phyloP scores from a whole-genome alignment of 768 basidiomycete species.

The Harrya chromipes region DNA sequence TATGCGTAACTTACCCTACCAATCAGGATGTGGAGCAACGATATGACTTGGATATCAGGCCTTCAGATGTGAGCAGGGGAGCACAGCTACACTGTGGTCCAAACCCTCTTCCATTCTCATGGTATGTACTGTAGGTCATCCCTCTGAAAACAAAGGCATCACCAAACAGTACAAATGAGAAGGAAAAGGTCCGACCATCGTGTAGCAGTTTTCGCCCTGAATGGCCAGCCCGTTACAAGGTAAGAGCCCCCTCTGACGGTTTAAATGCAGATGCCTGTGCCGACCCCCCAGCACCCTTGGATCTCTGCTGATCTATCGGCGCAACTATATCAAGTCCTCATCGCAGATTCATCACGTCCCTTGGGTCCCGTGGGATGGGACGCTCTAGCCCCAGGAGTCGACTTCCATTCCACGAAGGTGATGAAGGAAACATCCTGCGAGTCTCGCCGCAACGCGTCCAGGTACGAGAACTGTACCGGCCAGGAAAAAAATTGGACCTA shows the following conservation, averaged over 20 bases:
- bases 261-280: slow-evolving; percentile 4
- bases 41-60: slow-evolving; percentile 1
- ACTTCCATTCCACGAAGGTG: slow-evolving; percentile 4
- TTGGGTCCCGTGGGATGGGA: neutral
- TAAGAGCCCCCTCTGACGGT: neutral
- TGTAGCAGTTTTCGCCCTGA: slow-evolving; percentile 19
- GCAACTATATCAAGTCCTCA: neutral
- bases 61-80: neutral
- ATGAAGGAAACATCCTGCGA: too few relatives aligned
- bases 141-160: slow-evolving; percentile 30
- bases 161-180: slow-evolving; percentile 28
- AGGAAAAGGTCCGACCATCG: slow-evolving; percentile 27
- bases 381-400: neutral
- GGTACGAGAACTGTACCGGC: neutral
- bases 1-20: slow-evolving; percentile 1
- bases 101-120: slow-evolving; percentile 48
- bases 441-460: neutral
- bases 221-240: slow-evolving; percentile 1
- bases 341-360: neutral
- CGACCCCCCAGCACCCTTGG: neutral
- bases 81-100: slow-evolving; percentile 22
- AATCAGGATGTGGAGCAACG: neutral
- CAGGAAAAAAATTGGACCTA: neutral
- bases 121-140: slow-evolving; percentile 37
- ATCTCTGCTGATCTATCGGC: slow-evolving; percentile 8